These are phyloP conservation scores for Phlyctochytrium planicorne DNA, from an alignment of 192 early-diverging fungal genomes.

Conservation along the genomic window DNA sequence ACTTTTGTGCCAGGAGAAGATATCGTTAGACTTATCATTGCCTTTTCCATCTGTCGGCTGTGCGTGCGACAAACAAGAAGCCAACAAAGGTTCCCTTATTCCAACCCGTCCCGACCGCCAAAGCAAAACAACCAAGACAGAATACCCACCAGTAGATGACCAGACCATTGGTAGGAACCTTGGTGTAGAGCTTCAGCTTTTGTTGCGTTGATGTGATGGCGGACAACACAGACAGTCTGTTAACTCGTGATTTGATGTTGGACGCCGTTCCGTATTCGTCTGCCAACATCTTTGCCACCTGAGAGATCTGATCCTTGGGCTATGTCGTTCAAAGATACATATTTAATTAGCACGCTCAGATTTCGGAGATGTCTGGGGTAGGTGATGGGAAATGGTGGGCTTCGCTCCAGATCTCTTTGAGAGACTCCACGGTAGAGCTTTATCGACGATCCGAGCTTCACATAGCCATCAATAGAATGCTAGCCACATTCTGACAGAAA, in stretches of 20 bases:
- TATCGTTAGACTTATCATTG: neutral
- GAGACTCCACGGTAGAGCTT: too few species aligned
- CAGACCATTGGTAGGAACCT: slow-evolving; percentile 92
- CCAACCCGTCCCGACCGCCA: too few species aligned
- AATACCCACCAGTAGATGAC: slow-evolving; percentile 70
- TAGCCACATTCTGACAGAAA: too few species aligned
- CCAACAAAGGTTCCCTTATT: too few species aligned
- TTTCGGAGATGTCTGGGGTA: neutral
- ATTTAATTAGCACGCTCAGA: neutral
- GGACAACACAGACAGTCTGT: slow-evolving; percentile 91
- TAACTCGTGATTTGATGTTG: slow-evolving; percentile 99
- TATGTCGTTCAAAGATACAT: too few species aligned
- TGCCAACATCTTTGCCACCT: slow-evolving; percentile 87
- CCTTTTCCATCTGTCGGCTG: slow-evolving; percentile 4
- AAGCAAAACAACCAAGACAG: neutral
- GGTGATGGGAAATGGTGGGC: neutral
- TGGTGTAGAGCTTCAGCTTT: slow-evolving; percentile 90
- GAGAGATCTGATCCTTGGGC: slow-evolving; percentile 91
- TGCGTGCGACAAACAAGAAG: too few species aligned
- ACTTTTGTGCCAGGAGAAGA: slow-evolving; percentile 52
- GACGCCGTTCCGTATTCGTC: slow-evolving; percentile 99
- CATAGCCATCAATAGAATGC: too few species aligned
- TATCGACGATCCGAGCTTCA: too few species aligned
- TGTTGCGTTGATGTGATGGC: slow-evolving; percentile 98
- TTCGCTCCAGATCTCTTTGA: neutral